Percentiles rank a stretch among this genome's conserved stretches.
Evolutionary conservation across 345 rosid species (phyloP).

Genomic region (Cardamine chenopodiifolia): DNA sequence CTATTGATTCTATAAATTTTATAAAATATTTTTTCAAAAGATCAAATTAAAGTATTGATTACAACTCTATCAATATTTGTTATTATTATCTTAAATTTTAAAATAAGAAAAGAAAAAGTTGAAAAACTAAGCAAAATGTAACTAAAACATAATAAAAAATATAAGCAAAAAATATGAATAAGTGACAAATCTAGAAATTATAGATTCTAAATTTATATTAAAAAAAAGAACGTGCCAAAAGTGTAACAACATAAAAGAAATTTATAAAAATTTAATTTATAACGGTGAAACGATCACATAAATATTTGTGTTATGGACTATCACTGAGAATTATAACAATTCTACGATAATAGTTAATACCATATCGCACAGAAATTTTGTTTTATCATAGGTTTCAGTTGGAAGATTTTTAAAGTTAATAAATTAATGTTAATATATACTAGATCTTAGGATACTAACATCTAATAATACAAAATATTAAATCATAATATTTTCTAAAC

Average conservation of each 20-base stretch:
- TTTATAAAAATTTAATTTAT: too few relatives aligned
- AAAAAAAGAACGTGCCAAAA: neutral
- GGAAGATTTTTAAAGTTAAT: neutral
- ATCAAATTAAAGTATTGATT: too few relatives aligned
- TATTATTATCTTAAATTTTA: too few relatives aligned
- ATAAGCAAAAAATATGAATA: neutral
- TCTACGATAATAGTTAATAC: too few relatives aligned
- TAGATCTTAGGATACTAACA: neutral
- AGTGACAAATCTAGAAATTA: neutral
- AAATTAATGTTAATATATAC: neutral
- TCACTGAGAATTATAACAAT: neutral
- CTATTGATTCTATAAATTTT: too few relatives aligned
- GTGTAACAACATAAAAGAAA: too few relatives aligned
- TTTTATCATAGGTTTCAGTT: neutral
- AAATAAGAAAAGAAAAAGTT: too few relatives aligned
- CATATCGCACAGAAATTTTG: neutral
- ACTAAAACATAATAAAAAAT: neutral
- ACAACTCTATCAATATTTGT: neutral
- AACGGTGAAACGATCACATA: neutral
- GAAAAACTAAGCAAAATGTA: neutral
- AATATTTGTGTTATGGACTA: neutral
- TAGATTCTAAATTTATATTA: too few relatives aligned
- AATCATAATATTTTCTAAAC: neutral
- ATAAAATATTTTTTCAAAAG: too few relatives aligned
- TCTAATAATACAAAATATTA: neutral